Percentiles rank a stretch among this genome's conserved stretches.
Conservation (phyloP, 148 eudicot species). For the Fallopia convolvulus region DNA sequence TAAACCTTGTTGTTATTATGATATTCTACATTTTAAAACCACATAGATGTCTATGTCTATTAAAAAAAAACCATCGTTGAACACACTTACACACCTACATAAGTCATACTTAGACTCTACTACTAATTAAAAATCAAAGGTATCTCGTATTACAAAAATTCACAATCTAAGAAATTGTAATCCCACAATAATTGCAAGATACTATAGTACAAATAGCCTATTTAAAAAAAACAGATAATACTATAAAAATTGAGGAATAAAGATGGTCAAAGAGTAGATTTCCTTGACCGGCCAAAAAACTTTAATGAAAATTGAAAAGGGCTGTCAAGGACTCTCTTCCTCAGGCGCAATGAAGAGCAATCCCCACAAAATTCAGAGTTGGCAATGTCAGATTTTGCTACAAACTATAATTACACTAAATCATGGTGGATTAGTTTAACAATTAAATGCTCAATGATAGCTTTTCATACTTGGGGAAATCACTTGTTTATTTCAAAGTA, state of each 20-base stretch:
- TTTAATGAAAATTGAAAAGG: slow-evolving; percentile 12
- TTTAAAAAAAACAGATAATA: not conserved
- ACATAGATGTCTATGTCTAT: not conserved
- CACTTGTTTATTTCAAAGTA: slow-evolving; percentile 2
- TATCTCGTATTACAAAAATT: not conserved
- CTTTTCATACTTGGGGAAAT: not conserved
- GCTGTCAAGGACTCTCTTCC: not conserved
- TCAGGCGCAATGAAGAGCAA: slow-evolving; percentile 11
- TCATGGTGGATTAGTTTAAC: not conserved
- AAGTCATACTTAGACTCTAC: not conserved
- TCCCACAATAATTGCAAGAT: not conserved
- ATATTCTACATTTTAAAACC: too few relatives aligned
- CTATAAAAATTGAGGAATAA: not conserved
- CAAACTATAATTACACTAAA: slow-evolving; percentile 4
- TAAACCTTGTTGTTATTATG: too few relatives aligned
- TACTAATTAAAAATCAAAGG: not conserved
- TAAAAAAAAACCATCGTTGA: not conserved
- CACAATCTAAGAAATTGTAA: not conserved
- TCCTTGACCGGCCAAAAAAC: slow-evolving; percentile 13
- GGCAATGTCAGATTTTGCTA: slow-evolving; percentile 15
- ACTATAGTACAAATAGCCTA: not conserved
- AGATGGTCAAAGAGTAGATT: slow-evolving; percentile 15
- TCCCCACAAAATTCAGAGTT: slow-evolving; percentile 12
- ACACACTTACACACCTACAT: not conserved
- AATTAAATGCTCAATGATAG: not conserved